phyloP scores from a whole-genome alignment of 2,329 filamentous ascomycete genomes.

The Exophiala xenobiotica region DNA sequence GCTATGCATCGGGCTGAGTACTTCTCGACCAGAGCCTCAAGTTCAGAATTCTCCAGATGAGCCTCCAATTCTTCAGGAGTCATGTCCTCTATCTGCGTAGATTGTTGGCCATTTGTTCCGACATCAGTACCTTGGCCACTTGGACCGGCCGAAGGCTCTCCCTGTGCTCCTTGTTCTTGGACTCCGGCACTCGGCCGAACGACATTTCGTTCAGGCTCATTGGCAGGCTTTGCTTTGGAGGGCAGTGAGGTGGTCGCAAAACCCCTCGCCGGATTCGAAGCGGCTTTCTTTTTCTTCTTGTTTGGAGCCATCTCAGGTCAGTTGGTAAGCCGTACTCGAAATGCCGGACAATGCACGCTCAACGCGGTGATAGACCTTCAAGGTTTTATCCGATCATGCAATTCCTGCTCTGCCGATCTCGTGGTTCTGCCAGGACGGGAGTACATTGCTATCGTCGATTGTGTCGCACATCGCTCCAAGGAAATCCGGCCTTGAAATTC shows the following conservation, averaged over 20 bases:
- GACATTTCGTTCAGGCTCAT: constrained; percentile 32
- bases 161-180: neutral
- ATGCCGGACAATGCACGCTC: no score
- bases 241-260: constrained; percentile 93
- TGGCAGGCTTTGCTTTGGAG: constrained; percentile 67
- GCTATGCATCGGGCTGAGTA: constrained; percentile 74
- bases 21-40: constrained; percentile 85
- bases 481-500: no score
- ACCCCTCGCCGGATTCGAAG: constrained; percentile 81
- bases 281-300: constrained; percentile 86
- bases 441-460: no score
- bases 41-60: constrained; percentile 84
- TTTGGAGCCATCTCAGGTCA: constrained; percentile 66
- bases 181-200: constrained; percentile 6
- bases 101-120: no score
- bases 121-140: no score
- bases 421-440: no score
- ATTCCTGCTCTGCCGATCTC: no score
- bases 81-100: constrained; percentile 57
- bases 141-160: no score
- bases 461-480: no score
- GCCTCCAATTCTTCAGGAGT: constrained; percentile 86
- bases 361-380: no score
- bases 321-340: no score
- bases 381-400: no score